These are phyloP conservation scores for Penicillium goetzii DNA, from an alignment of 495 filamentous ascomycete genomes.

Conservation along the genomic window DNA sequence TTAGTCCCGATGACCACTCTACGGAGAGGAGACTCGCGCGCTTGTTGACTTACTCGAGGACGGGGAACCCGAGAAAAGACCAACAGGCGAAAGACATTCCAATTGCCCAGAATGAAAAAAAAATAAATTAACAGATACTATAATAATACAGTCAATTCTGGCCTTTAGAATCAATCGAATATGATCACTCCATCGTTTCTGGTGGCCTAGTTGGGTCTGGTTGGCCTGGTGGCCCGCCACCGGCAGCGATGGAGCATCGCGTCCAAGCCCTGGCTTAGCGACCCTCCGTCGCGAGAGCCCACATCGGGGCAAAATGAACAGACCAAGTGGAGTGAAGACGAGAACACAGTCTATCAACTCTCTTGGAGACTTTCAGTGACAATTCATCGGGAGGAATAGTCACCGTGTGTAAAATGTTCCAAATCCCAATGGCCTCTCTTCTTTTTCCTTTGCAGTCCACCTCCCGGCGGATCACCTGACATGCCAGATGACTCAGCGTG, in stretches of 20 bases:
- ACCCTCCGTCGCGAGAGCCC: conserved; percentile 1
- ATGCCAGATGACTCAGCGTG: conserved; percentile 3
- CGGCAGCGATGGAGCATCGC: conserved; percentile 22
- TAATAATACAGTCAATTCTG: too few relatives aligned
- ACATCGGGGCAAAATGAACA: not conserved
- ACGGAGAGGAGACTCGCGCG: not conserved
- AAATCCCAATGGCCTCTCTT: too few relatives aligned
- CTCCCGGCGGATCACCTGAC: conserved; percentile 3
- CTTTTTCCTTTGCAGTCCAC: too few relatives aligned
- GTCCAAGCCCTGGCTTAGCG: conserved; percentile 18
- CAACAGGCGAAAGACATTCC: not conserved
- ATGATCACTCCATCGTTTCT: not conserved
- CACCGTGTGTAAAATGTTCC: too few relatives aligned
- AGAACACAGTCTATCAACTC: not conserved
- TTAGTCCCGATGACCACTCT: not conserved
- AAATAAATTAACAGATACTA: too few relatives aligned
- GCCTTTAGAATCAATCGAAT: not conserved
- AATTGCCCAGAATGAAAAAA: not conserved
- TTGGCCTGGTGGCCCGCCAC: conserved; percentile 13
- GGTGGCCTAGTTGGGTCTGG: not conserved
- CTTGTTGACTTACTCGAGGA: conserved; percentile 4
- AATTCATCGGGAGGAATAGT: too few relatives aligned
- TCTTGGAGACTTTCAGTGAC: not conserved
- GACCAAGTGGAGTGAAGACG: not conserved
- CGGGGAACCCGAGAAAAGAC: not conserved